phyloP scores from a whole-genome alignment of 495 filamentous ascomycete genomes.

The Xylaria sp. region DNA sequence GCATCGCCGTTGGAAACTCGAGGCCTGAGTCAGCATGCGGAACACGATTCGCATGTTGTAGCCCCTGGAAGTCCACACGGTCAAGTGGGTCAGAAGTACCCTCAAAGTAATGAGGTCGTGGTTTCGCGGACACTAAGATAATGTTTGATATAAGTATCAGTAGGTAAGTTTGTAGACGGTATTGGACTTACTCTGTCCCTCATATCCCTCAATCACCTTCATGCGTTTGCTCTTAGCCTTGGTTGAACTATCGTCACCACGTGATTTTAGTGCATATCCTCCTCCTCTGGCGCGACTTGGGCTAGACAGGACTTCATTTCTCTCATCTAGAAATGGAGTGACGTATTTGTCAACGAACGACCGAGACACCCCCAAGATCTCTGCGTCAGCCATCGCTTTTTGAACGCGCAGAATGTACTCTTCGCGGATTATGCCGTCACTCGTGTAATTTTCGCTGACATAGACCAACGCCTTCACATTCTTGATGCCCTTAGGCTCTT shows the following conservation, averaged over 20 bases:
- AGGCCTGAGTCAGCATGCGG: slow-evolving; percentile 17
- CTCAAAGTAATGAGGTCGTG: neutral
- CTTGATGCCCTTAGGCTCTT: neutral
- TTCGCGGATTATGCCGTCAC: slow-evolving; percentile 52
- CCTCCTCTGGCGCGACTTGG: neutral
- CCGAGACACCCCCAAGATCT: slow-evolving; percentile 3
- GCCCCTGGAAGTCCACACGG: slow-evolving; percentile 9
- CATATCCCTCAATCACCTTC: neutral
- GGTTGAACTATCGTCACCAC: neutral
- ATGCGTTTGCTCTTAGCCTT: neutral
- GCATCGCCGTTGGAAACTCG: slow-evolving; percentile 5
- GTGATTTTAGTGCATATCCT: neutral
- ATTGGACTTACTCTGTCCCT: slow-evolving; percentile 4
- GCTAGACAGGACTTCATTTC: neutral
- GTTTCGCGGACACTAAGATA: neutral
- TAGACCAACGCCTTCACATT: slow-evolving; percentile 44
- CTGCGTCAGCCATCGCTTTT: slow-evolving; percentile 66
- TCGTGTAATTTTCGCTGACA: slow-evolving; percentile 54
- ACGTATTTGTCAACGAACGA: slow-evolving; percentile 2
- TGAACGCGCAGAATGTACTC: slow-evolving; percentile 77
- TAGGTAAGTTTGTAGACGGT: neutral
- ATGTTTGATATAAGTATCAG: slow-evolving; percentile 4
- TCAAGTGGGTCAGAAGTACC: neutral
- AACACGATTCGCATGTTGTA: neutral
- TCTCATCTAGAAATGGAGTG: neutral